phyloP scores from a whole-genome alignment of 768 basidiomycete genomes.

The Gymnopilus dilepis region DNA sequence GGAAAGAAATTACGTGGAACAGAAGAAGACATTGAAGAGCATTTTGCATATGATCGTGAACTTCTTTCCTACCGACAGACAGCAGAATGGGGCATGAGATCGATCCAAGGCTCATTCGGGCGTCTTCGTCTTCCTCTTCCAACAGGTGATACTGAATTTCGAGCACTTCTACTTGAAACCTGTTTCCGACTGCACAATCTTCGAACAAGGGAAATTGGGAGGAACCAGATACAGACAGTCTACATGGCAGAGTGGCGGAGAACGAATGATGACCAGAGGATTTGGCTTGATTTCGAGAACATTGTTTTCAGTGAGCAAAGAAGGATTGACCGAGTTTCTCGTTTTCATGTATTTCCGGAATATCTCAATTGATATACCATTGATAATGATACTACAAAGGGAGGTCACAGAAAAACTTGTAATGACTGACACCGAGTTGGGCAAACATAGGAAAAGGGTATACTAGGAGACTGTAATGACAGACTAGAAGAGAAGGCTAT shows the following conservation, averaged over 20 bases:
- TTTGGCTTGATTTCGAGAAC: too few species aligned
- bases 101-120: slow-evolving; percentile 52
- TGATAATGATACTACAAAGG: too few species aligned
- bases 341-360: too few species aligned
- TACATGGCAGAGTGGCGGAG: slow-evolving; percentile 34
- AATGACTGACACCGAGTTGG: too few species aligned
- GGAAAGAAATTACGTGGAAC: slow-evolving; percentile 32
- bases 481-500: too few species aligned
- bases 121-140: slow-evolving; percentile 45
- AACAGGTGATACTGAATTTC: slow-evolving; percentile 30
- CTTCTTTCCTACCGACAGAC: slow-evolving; percentile 52
- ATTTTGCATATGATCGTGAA: slow-evolving; percentile 38
- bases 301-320: too few species aligned
- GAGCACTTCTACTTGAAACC: slow-evolving; percentile 41
- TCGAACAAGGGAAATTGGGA: slow-evolving; percentile 36
- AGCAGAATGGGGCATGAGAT: slow-evolving; percentile 56
- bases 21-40: slow-evolving; percentile 27
- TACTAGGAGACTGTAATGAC: too few species aligned
- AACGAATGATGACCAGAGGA: too few species aligned
- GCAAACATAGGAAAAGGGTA: too few species aligned
- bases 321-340: too few species aligned
- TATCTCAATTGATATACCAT: too few species aligned
- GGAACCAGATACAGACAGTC: slow-evolving; percentile 47
- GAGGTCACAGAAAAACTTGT: too few species aligned
- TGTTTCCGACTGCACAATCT: slow-evolving; percentile 42